Evolutionary conservation across 1,284 basidiomycete species (phyloP), one percentile per base, ranked within the genome.

Genomic region (Cryptococcus sp.): DNA sequence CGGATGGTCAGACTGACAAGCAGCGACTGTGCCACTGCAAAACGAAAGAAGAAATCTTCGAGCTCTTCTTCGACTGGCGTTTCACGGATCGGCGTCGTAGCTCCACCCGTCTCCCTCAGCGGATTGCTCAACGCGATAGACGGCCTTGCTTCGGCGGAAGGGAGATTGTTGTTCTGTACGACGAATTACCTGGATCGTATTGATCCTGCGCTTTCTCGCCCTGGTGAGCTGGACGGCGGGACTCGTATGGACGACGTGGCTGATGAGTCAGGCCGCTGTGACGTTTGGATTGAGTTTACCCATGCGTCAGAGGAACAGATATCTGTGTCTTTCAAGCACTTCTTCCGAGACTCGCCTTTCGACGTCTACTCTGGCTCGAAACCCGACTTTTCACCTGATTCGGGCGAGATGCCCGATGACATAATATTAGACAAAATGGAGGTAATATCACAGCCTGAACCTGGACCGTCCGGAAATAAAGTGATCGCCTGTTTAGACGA

Each of bases 271-370:
- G 87, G 87, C 16, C 85, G 87, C 24, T 87, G 89, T 82, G 87
- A 90, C 59, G 85, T 91, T 4, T 87, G 85, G 85, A 79, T 90
- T 45, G 85, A 89, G 68, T 91, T 90, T 77, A 84, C 81, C 74
- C 84, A 87, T 52, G 84, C 87, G 26, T 84, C 82, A 53, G 82
- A 80, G 58, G 85, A 82, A 80, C 87, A 90, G 48, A 52, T 52
- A 11, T 45, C 47, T 34, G 52, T 81, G 24, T 76, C 89, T 26
- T 90, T 88, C 80, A 78, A 83, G 51, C 86, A 87, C 71, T 90
- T 90, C 75, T 89, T 88, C 82, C n/a, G n/a, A n/a, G n/a, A n/a
- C n/a, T n/a, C n/a, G n/a, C n/a, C n/a, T n/a, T n/a, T n/a, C n/a
- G n/a, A n/a, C n/a, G n/a, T n/a, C n/a, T n/a, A n/a, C n/a, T n/a